phyloP scores from a whole-genome alignment of 2,329 filamentous ascomycete genomes.

The Calonectria pseudoreteaudii region DNA sequence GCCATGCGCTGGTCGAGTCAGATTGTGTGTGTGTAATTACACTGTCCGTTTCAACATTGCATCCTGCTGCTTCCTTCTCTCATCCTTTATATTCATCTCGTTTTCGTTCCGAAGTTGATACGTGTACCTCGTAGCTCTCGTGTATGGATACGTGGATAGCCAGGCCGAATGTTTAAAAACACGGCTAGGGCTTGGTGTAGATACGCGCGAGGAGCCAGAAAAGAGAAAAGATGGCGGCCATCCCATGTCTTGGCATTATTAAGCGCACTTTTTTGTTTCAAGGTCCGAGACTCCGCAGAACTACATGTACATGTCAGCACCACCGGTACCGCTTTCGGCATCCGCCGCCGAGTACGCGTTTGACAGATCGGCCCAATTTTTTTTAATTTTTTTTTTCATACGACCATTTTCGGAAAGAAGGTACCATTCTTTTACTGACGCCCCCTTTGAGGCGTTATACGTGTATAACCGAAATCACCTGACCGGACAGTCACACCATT shows the following conservation, averaged over 20 bases:
- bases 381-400: background rate
- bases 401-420: background rate
- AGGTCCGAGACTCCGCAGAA: background rate
- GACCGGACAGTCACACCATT: background rate
- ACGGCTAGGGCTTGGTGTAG: conserved; percentile 2
- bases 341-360: background rate
- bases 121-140: too few relatives aligned
- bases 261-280: background rate
- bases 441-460: background rate
- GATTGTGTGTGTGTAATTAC: background rate
- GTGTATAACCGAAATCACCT: background rate
- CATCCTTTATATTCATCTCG: background rate
- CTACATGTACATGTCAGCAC: background rate
- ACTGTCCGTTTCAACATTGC: background rate
- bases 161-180: background rate
- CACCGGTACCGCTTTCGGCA: background rate
- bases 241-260: background rate
- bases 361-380: background rate
- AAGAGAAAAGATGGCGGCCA: background rate
- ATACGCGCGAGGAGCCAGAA: background rate
- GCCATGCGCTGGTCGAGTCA: background rate
- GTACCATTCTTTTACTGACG: background rate
- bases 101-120: background rate
- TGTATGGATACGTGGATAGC: background rate
- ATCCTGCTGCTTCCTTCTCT: background rate